These are phyloP conservation scores for Leishmania major DNA, from an alignment of 208 protist genomes.

Conservation along the genomic window DNA sequence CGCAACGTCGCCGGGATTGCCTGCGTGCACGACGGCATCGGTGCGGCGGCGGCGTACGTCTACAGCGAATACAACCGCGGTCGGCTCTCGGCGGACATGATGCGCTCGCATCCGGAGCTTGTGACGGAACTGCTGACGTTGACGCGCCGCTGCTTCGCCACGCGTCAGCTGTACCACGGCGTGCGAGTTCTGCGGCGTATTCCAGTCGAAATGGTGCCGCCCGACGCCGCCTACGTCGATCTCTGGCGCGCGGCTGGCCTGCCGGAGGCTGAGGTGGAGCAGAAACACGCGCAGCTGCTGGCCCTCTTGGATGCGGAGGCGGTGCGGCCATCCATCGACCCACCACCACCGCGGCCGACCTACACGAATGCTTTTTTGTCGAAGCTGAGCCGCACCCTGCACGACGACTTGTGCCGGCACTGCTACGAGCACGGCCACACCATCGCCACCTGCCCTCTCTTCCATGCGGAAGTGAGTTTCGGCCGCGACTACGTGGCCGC, in stretches of 20 bases:
- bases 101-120: constrained; percentile 49
- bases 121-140: constrained; percentile 46
- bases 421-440: constrained; percentile 76
- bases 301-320: constrained; percentile 64
- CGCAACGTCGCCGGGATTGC: constrained; percentile 63
- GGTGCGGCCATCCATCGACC: constrained; percentile 46
- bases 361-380: constrained; percentile 65
- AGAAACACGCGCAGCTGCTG: constrained; percentile 42
- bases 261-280: constrained; percentile 44
- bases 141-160: constrained; percentile 50
- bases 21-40: constrained; percentile 53
- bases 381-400: constrained; percentile 48
- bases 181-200: constrained; percentile 75
- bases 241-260: constrained; percentile 78
- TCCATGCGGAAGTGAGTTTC: constrained; percentile 83
- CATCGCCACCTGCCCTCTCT: constrained; percentile 70
- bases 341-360: constrained; percentile 49
- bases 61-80: constrained; percentile 83
- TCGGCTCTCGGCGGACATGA: constrained; percentile 45
- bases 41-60: constrained; percentile 65
- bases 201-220: constrained; percentile 63
- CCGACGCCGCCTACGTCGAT: constrained; percentile 39
- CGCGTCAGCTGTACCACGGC: constrained; percentile 43
- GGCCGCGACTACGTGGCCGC: constrained; percentile 86
- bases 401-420: constrained; percentile 82